phyloP scores from a whole-genome alignment of 768 basidiomycete genomes.

The Boletus pseudo-olivaceus region DNA sequence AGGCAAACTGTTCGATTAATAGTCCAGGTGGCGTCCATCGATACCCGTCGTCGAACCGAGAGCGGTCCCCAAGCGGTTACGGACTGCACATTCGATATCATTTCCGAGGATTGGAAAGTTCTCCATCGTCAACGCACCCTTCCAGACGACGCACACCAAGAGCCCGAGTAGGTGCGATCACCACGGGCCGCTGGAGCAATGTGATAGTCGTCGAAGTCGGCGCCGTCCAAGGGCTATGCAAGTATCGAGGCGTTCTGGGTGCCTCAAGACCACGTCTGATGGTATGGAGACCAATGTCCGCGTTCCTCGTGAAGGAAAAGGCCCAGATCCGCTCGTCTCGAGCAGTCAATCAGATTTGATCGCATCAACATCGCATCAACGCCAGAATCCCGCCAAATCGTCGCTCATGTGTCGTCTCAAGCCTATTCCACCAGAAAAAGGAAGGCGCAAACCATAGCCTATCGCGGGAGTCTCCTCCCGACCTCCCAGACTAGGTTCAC shows the following conservation, averaged over 20 bases:
- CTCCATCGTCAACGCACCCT: background rate
- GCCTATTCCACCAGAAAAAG: background rate
- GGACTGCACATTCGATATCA: background rate
- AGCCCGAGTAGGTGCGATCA: slow-evolving; percentile 8
- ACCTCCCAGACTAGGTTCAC: background rate
- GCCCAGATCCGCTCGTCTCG: background rate
- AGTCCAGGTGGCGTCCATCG: background rate
- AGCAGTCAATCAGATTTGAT: slow-evolving; percentile 4
- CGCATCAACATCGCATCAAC: background rate
- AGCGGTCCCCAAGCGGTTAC: background rate
- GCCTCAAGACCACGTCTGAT: background rate
- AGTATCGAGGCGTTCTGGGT: background rate
- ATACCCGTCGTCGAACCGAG: background rate
- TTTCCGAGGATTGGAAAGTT: slow-evolving; percentile 11
- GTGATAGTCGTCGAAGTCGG: slow-evolving; percentile 9
- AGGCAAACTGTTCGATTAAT: background rate
- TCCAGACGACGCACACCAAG: background rate
- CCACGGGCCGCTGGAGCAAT: slow-evolving; percentile 3
- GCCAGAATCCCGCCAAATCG: background rate
- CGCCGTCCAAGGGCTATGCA: slow-evolving; percentile 7
- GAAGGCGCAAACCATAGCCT: background rate
- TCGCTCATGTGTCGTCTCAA: background rate
- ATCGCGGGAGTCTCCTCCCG: background rate
- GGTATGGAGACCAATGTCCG: slow-evolving; percentile 9
- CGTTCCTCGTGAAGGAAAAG: slow-evolving; percentile 9